A percentile compares a stretch with the other conserved stretches of the same genome.
Conservation (phyloP, 2,329 filamentous ascomycete species). For the Claviceps digitariae region DNA sequence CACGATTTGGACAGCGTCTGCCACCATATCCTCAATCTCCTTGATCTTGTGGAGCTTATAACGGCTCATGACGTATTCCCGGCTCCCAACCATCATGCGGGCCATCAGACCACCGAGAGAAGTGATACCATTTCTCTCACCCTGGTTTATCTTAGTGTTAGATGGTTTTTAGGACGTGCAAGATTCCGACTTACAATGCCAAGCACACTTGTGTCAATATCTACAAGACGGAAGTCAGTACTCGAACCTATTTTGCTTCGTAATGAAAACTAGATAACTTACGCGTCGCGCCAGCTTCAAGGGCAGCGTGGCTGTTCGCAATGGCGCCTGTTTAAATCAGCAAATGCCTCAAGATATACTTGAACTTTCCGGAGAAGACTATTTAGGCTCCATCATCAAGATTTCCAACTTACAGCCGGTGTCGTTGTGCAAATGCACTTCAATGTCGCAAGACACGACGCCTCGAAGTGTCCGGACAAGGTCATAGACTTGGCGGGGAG, state of each 20-base stretch:
- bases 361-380: background rate
- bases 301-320: conserved; percentile 74
- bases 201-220: conserved; percentile 6
- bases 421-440: conserved; percentile 50
- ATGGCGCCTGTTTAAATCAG: conserved; percentile 47
- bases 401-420: background rate
- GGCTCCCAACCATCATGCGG: conserved; percentile 21
- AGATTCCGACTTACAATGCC: conserved; percentile 2
- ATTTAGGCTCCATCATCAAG: background rate
- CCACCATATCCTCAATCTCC: conserved; percentile 69
- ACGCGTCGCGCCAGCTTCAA: conserved; percentile 71
- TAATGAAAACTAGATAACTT: background rate
- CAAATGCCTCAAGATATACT: background rate
- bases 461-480: conserved; percentile 64
- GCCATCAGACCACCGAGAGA: conserved; percentile 9
- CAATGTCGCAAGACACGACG: conserved; percentile 51
- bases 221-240: background rate
- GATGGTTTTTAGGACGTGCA: background rate
- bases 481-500: conserved; percentile 78
- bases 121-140: conserved; percentile 7
- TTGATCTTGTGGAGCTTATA: conserved; percentile 85
- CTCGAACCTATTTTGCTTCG: background rate
- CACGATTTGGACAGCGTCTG: conserved; percentile 19
- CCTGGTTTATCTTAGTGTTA: background rate
- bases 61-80: conserved; percentile 14